Evolutionary conservation across 768 basidiomycete species (phyloP).

Genomic region (Piloderma croceum): DNA sequence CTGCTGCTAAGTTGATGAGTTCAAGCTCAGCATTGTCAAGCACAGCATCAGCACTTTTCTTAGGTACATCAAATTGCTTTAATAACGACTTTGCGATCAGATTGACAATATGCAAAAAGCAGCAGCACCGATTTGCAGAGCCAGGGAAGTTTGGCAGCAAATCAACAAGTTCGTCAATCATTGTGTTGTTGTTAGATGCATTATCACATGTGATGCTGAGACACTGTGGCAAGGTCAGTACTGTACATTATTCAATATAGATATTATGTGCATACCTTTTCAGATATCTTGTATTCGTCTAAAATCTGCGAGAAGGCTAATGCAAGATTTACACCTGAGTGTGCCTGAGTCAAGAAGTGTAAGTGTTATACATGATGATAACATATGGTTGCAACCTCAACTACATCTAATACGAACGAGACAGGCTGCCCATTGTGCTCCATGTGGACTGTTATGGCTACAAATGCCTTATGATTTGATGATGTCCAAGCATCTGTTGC

Average conservation of each 20-base stretch:
- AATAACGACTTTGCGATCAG: conserved; percentile 30
- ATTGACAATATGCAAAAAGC: conserved; percentile 36
- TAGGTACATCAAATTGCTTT: conserved; percentile 27
- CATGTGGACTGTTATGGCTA: conserved; percentile 24
- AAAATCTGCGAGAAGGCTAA: conserved; percentile 27
- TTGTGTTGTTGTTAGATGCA: conserved; percentile 28
- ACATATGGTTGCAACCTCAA: no score
- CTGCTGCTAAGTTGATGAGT: no score
- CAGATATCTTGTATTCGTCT: conserved; percentile 27
- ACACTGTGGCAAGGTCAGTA: conserved; percentile 19
- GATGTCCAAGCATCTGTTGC: conserved; percentile 31
- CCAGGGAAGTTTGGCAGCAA: conserved; percentile 20
- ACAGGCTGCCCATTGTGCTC: conserved; percentile 17
- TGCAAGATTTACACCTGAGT: conserved; percentile 31
- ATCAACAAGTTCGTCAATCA: conserved; percentile 24
- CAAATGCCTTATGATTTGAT: conserved; percentile 26
- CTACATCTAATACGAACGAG: conserved; percentile 22
- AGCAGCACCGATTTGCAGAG: conserved; percentile 20
- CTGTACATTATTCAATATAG: neutral
- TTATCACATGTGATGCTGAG: conserved; percentile 34
- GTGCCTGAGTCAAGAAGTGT: no score
- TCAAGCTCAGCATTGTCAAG: conserved; percentile 4
- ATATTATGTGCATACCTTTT: conserved; percentile 25
- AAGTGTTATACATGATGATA: no score
- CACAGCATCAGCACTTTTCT: conserved; percentile 5